Base-by-base conservation (phyloP, 148 eudicot genomes). In the Fallopia convolvulus region DNA sequence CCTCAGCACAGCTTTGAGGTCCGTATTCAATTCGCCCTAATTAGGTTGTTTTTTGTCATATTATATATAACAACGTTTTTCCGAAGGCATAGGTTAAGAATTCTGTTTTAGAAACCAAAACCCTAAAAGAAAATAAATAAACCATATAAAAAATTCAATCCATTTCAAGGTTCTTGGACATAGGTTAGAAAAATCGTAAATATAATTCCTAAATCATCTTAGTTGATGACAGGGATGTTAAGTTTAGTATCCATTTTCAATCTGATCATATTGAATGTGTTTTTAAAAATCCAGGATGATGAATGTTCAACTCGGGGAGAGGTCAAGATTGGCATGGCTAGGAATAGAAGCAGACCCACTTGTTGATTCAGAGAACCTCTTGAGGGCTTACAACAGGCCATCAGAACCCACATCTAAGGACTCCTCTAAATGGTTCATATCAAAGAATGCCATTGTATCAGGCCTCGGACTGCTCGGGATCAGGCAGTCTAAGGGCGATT, bases 301-400 rank as follows among this genome's bases (percentile, higher is more conserved):
- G 84, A 91, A 95, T 83, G 88, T 86, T 76, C 93, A 91, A 75
- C 50, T 95, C 70, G 99, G 97, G 70, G 99, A 95, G 85, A 88
- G 88, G 66, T 95, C 94, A 36, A 88, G 92, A 81, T 26, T 86
- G 79, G 93, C 93, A 75, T 92, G 97, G 99, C 89, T 95, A 39
- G 93, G 97, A 44, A 83, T 92, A 17, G 99, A 95, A 80, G 93
- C 83, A 48, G 97, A 92, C 79, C 97, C 92, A n/a, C 89, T 94
- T 73, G 91, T 84, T 77, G 89, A 90, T 26, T 89, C 98, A 41
- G 95, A 86, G 15, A 83, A 81, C 81, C 83, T 86, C 72, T 77
- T 89, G 79, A 94, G 84, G 79, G 95, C 86, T 26, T 92, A 92
- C 82, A 90, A 81, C 56, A 86, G 99, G 83, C 82, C 91, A 8